phyloP scores from a whole-genome alignment of 257 asterid genomes.

The Gardenia jasminoides region DNA sequence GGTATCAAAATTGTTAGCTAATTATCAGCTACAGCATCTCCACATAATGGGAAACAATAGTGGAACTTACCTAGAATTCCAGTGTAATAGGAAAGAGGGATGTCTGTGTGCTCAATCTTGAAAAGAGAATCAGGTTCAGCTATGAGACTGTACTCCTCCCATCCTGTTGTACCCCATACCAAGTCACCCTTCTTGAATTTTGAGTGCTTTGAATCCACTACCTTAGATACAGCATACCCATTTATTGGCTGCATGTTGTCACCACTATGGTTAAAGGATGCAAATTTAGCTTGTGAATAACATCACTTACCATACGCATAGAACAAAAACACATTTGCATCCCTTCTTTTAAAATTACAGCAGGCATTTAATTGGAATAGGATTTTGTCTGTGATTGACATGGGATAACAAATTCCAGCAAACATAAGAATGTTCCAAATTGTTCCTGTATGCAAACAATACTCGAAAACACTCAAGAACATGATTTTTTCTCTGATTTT shows the following conservation, averaged over 20 bases:
- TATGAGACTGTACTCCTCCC: slow-evolving; percentile 27
- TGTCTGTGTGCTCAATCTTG: slow-evolving; percentile 14
- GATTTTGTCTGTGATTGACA: too few relatives aligned
- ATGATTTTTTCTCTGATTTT: too few relatives aligned
- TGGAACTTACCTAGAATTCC: slow-evolving; percentile 18
- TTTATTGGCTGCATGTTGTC: slow-evolving; percentile 18
- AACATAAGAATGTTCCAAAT: too few relatives aligned
- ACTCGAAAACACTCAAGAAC: too few relatives aligned
- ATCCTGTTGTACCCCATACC: slow-evolving; percentile 25
- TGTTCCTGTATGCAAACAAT: too few relatives aligned
- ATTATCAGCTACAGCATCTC: too few relatives aligned
- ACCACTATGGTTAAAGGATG: background rate
- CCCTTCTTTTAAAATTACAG: too few relatives aligned
- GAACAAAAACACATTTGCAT: too few relatives aligned
- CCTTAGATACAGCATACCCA: slow-evolving; percentile 33
- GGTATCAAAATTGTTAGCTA: too few relatives aligned
- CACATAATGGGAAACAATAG: background rate
- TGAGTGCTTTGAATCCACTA: slow-evolving; percentile 29
- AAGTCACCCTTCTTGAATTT: slow-evolving; percentile 29
- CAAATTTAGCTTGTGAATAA: background rate
- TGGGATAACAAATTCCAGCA: too few relatives aligned
- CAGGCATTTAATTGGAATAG: too few relatives aligned
- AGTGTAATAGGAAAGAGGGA: slow-evolving; percentile 25
- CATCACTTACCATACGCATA: too few relatives aligned
- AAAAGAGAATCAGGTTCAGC: slow-evolving; percentile 1